Evolutionary conservation across 495 filamentous ascomycete species (phyloP), one percentile per base, ranked within the genome.

Genomic region (Neurospora intermedia): DNA sequence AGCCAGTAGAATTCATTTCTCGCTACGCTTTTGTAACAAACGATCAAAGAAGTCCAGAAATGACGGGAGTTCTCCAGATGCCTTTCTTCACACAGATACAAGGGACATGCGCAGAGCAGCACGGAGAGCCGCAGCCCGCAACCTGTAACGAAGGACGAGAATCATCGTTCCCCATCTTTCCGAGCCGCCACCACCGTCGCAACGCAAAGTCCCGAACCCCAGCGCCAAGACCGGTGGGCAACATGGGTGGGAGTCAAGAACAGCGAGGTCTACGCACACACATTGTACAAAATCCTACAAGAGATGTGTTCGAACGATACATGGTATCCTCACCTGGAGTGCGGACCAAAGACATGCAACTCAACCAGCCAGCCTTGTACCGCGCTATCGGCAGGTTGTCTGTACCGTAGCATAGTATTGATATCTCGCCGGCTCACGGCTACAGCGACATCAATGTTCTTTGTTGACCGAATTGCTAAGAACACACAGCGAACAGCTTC

Each of bases 281-380:
- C 54, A 27, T 18, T 27, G 3, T 27, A 66, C 27, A 3, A 31
- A 66, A 66, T 66, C 54, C 27, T 27, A 38, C 13, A 16, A 66
- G 54, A 15, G 7, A 38, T 9, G 77, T 74, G 73, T 78, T 70
- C 77, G 35, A 73, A 76, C 75, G 74, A 75, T 73, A 76, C 79
- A 73, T 74, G 72, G 43, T 77, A 78, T 76, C 74, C 71, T 80
- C 78, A 79, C 77, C 78, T 80, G 79, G 79, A 77, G 76, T 72
- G 72, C 70, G 70, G 73, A 74, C 69, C 73, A 59, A 27, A 59
- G 48, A 59, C 11, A 35, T 35, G 54, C 54, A 31, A 66, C 13
- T 27, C 54, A 66, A 27, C 27, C 15, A 66, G 54, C 54, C 54
- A 66, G 27, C 27, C 27, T 35, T 66, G 54, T 66, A 66, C 54